Evolutionary conservation across 176 grass and related monocot genomes (phyloP).

Genomic region (Ampelocalamus luodianensis): DNA sequence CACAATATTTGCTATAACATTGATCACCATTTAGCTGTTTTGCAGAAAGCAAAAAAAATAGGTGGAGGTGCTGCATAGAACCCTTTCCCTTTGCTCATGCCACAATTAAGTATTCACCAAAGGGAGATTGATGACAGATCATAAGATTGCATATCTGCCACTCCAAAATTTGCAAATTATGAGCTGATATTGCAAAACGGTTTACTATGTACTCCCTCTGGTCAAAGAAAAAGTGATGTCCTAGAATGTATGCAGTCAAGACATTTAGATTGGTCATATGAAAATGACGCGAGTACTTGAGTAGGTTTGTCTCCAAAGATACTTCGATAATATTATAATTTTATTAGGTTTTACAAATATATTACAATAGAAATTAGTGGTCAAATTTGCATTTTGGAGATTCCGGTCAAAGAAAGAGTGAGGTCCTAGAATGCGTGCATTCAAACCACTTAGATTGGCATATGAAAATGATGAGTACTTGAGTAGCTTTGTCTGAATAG

Average conservation of each 20-base stretch:
- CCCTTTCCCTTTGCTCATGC: background rate
- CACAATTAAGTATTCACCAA: conserved; percentile 27
- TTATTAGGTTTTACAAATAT: no score
- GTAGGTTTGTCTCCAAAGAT: background rate
- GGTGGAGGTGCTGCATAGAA: background rate
- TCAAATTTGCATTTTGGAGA: no score
- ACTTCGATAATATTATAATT: no score
- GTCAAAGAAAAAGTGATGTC: background rate
- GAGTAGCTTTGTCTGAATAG: background rate
- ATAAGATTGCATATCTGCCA: conserved; percentile 7
- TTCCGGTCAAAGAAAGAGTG: no score
- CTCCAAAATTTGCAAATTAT: conserved; percentile 9
- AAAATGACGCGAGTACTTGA: background rate
- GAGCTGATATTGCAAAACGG: background rate
- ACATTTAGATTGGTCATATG: conserved; percentile 12
- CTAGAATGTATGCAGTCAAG: conserved; percentile 1
- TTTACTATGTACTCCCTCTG: background rate
- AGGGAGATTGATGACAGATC: background rate
- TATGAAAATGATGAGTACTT: background rate
- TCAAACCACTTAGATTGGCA: conserved; percentile 1
- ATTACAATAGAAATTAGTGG: no score
- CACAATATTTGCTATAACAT: conserved; percentile 30
- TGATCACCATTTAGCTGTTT: conserved; percentile 1
- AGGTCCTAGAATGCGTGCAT: no score
- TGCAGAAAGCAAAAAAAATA: conserved; percentile 15